Conservation (phyloP, 192 early-diverging fungal species). For the Chytriomyces sp. region DNA sequence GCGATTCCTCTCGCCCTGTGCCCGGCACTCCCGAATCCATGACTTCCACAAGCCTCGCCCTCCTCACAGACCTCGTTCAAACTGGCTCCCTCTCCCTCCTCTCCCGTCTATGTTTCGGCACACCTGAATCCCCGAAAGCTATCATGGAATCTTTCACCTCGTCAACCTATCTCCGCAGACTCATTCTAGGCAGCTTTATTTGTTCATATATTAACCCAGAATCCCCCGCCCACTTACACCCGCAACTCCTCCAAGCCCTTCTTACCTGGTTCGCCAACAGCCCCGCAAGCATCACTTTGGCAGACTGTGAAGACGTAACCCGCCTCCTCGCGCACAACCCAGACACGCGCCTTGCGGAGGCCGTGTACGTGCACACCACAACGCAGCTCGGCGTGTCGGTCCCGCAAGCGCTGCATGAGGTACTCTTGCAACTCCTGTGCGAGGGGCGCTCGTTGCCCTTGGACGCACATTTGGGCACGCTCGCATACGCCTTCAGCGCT, state of each 20-base stretch:
- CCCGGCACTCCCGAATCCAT: too few species aligned
- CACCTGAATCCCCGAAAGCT: too few species aligned
- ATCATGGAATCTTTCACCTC: neutral
- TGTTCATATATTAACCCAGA: too few species aligned
- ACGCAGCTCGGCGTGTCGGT: neutral
- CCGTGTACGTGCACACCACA: neutral
- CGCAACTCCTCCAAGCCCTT: neutral
- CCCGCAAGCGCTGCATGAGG: neutral
- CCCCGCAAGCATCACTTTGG: neutral
- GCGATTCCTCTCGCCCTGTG: too few species aligned
- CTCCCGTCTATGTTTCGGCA: too few species aligned
- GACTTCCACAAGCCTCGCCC: too few species aligned
- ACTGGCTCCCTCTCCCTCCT: too few species aligned
- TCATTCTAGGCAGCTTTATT: neutral
- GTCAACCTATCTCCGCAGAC: neutral
- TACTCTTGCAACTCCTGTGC: too few species aligned
- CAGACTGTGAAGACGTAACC: neutral
- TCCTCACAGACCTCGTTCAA: too few species aligned
- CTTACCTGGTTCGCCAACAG: neutral
- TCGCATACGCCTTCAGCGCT: neutral
- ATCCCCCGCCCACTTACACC: neutral
- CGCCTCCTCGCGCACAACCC: neutral
- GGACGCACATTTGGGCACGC: neutral
- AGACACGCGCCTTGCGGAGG: neutral
- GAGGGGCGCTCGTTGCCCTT: too few species aligned